A percentile compares a stretch with the other conserved stretches of the same genome.
These are phyloP conservation scores for Phyllosticta citriasiana DNA, from an alignment of 2,329 filamentous ascomycete species.

Conservation along the genomic window DNA sequence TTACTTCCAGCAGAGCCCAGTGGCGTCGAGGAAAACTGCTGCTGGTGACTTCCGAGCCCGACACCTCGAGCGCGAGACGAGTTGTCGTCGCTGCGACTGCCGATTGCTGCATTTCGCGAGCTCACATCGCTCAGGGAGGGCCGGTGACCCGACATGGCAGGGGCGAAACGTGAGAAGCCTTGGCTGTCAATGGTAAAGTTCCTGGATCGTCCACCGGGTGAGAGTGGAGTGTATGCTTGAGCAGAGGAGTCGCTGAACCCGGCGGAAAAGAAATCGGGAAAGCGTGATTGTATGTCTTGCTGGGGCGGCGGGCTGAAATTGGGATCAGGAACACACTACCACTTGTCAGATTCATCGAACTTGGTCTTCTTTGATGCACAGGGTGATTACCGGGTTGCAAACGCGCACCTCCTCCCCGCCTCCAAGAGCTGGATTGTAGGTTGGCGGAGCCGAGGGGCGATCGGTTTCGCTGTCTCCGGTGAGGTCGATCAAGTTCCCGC, in stretches of 20 bases:
- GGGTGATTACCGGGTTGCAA: slow-evolving; percentile 46
- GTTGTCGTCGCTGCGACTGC: not conserved
- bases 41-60: not conserved
- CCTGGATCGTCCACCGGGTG: not conserved
- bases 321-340: slow-evolving; percentile 55
- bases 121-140: slow-evolving; percentile 4
- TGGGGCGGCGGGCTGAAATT: slow-evolving; percentile 51
- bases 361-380: not conserved
- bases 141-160: slow-evolving; percentile 1
- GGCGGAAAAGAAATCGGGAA: slow-evolving; percentile 1
- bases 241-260: slow-evolving; percentile 10
- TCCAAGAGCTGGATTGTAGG: slow-evolving; percentile 42
- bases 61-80: not conserved
- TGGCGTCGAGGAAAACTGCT: not conserved
- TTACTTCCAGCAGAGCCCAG: not conserved
- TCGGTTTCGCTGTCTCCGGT: slow-evolving; percentile 29
- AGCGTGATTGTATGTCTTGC: slow-evolving; percentile 14
- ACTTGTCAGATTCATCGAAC: not conserved
- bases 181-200: slow-evolving; percentile 6
- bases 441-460: slow-evolving; percentile 16
- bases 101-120: not conserved
- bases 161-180: not conserved
- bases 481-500: slow-evolving; percentile 30
- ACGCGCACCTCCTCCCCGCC: slow-evolving; percentile 60
- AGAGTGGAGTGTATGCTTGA: slow-evolving; percentile 15